A percentile compares a stretch with the other conserved stretches of the same genome.
phyloP scores from a whole-genome alignment of 2,329 filamentous ascomycete species.

The Plectosphaerella plurivora region DNA sequence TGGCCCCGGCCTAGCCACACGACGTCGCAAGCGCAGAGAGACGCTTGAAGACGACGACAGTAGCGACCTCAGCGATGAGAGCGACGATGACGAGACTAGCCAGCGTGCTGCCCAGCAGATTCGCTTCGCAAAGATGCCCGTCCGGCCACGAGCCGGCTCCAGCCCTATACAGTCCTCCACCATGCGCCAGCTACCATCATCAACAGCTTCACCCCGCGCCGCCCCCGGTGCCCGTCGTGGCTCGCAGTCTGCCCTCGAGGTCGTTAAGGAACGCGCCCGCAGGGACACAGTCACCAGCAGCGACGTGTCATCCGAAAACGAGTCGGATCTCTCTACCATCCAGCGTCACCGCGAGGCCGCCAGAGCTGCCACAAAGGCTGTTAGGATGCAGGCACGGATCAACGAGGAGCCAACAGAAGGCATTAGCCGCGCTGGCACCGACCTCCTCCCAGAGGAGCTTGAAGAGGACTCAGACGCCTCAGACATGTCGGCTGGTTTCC shows the following conservation, averaged over 20 bases:
- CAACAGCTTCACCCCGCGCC: constrained; percentile 41
- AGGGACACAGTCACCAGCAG: constrained; percentile 78
- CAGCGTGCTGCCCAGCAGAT: constrained; percentile 78
- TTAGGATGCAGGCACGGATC: constrained; percentile 47
- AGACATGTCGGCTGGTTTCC: constrained; percentile 61
- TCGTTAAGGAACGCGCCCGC: constrained; percentile 63
- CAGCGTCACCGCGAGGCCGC: constrained; percentile 59
- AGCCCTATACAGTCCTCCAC: constrained; percentile 74
- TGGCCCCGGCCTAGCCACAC: constrained; percentile 62
- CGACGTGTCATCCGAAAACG: constrained; percentile 79
- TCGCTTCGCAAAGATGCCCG: constrained; percentile 93
- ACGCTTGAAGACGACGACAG: constrained; percentile 83
- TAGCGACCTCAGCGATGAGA: constrained; percentile 80
- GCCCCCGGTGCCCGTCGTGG: constrained; percentile 50
- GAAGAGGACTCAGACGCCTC: constrained; percentile 59
- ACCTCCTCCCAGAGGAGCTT: constrained; percentile 52
- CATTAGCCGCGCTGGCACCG: constrained; percentile 40
- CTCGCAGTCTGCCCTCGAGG: constrained; percentile 67
- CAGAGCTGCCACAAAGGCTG: constrained; percentile 50
- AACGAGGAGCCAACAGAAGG: constrained; percentile 43
- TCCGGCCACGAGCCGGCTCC: constrained; percentile 79
- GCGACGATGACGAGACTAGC: constrained; percentile 67
- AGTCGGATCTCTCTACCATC: constrained; percentile 64
- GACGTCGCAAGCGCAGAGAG: constrained; percentile 63
- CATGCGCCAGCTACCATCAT: constrained; percentile 45